Evolutionary conservation across 108 stramenopile species (phyloP), one percentile per base, ranked within the genome.

Genomic region (Chaetoceros muelleri): DNA sequence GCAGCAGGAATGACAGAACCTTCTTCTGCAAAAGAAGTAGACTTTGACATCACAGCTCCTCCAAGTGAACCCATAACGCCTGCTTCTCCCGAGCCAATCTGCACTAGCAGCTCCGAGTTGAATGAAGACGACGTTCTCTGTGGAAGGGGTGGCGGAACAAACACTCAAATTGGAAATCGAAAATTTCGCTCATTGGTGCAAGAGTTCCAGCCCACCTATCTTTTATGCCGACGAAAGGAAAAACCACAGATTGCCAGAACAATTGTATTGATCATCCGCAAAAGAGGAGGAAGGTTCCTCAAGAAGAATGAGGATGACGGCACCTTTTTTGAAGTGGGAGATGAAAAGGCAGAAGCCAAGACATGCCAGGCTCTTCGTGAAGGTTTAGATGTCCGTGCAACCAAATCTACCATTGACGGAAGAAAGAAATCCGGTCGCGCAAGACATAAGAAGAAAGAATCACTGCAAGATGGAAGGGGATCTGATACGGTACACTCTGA

Each of bases 301-400:
- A 75, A 78, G 58, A 82, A 86, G 48, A 81, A 91, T 53, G 89
- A 91, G 17, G 60, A 73, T 3, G 74, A 78, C 24, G 89, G 89
- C 18, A 60, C 71, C 25, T 70, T 85, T 57, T 85, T 68, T 48
- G 89, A 91, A 61, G 89, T 91, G 23, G 89, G 89, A 2, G 89
- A 91, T 58, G 71, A 73, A 47, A 91, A 87, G 72, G 89, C 89
- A 17, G 89, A 91, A 55, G 89, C 89, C 30, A 91, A 91, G 71
- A 91, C 89, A 23, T 81, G 79, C 40, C 89, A 91, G 64, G 89
- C 89, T 0, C 57, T 91, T 19, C 69, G 89, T 26, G 89, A 91
- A 57, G 89, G 89, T 0, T 65, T 91, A 53, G 89, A 91, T 70
- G 89, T 91, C 1, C 65, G 89, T 2, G 89, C 89, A 8, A 87